These are phyloP conservation scores for Chlorella sp. DNA, from an alignment of 139 green algal genomes.

Conservation along the genomic window DNA sequence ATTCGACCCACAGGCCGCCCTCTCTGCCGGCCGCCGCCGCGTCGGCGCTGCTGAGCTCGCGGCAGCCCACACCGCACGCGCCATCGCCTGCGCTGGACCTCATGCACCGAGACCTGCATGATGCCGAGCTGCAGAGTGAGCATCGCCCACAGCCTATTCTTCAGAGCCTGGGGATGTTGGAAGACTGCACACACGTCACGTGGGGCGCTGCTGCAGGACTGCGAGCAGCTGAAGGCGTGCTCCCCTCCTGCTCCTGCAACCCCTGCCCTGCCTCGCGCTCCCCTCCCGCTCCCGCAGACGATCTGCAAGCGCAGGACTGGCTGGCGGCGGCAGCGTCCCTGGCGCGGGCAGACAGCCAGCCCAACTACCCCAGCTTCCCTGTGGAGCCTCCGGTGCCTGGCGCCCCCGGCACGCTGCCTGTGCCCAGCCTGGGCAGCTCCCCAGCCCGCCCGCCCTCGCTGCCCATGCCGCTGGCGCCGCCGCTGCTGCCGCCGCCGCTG, in stretches of 20 bases:
- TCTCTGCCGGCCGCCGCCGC: constrained; percentile 6
- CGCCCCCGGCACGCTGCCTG: background rate
- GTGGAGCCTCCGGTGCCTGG: background rate
- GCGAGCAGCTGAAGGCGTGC: background rate
- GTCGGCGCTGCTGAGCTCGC: constrained; percentile 26
- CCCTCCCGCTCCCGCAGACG: background rate
- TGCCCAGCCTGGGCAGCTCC: constrained; percentile 12
- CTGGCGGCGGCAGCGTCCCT: constrained; percentile 17
- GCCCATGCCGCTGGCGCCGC: background rate
- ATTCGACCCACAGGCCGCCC: background rate
- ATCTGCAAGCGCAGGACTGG: constrained; percentile 29
- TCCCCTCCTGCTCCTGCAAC: background rate
- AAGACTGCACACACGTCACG: background rate
- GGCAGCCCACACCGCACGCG: background rate
- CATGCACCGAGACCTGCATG: constrained; percentile 27
- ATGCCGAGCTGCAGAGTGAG: constrained; percentile 26
- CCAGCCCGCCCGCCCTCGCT: background rate
- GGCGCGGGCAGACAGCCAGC: constrained; percentile 17
- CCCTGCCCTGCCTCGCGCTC: background rate
- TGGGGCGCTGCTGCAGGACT: background rate
- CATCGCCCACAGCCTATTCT: background rate
- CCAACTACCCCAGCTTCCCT: background rate
- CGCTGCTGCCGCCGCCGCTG: constrained; percentile 1
- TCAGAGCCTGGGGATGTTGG: background rate
- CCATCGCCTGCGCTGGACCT: constrained; percentile 17